Conservation (phyloP, 139 green algal genomes). For the Chlamydomonas asymmetrica region DNA sequence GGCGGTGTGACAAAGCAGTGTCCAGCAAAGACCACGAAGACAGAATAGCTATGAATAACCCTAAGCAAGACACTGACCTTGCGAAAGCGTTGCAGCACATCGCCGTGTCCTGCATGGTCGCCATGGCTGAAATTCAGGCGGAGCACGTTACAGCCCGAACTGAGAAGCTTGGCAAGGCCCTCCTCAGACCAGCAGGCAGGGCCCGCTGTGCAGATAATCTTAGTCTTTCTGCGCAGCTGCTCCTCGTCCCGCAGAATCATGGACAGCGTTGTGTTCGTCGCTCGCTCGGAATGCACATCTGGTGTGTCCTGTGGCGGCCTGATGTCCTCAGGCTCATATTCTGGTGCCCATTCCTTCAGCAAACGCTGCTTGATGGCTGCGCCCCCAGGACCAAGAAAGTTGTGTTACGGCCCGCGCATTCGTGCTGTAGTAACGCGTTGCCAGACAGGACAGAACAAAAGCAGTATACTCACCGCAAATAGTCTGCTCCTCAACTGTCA, state of each 20-base stretch:
- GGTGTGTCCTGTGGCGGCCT: conserved; percentile 38
- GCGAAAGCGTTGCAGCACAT: conserved; percentile 60
- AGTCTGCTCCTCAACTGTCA: conserved; percentile 30
- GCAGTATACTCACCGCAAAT: conserved; percentile 17
- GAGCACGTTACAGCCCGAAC: conserved; percentile 58
- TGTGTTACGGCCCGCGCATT: no score
- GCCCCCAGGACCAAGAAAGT: background rate
- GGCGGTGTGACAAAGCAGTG: no score
- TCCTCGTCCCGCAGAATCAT: conserved; percentile 51
- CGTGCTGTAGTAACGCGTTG: no score
- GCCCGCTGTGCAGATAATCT: conserved; percentile 73
- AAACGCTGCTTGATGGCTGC: conserved; percentile 52
- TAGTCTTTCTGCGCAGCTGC: conserved; percentile 62
- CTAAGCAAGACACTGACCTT: conserved; percentile 44
- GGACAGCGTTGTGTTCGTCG: conserved; percentile 52
- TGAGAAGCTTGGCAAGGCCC: conserved; percentile 49
- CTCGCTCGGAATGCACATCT: conserved; percentile 51
- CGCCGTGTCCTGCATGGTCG: conserved; percentile 50
- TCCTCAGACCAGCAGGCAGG: conserved; percentile 64
- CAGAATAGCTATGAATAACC: no score
- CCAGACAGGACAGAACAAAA: no score
- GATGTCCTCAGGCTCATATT: conserved; percentile 51
- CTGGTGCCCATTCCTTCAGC: conserved; percentile 40
- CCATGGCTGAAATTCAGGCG: conserved; percentile 87
- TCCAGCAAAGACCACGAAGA: no score